These are phyloP conservation scores for Phytopythium ostracodes DNA, from an alignment of 352 stramenopile genomes.

Conservation along the genomic window DNA sequence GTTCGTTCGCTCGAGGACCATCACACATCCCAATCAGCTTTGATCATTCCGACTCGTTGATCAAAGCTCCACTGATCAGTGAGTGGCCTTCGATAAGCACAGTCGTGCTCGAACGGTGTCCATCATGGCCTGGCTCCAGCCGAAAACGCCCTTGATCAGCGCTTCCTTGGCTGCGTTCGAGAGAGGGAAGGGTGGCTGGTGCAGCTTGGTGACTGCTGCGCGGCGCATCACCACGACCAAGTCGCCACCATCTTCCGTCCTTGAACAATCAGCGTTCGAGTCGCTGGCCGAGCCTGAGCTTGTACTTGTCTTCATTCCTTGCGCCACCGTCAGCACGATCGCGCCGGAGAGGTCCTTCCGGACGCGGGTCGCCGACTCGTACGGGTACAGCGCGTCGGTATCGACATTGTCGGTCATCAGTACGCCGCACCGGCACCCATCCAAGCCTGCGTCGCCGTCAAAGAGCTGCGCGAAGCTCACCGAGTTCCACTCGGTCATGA, in stretches of 20 bases:
- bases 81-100: background rate
- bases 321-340: slow-evolving; percentile 17
- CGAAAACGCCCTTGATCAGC: slow-evolving; percentile 1
- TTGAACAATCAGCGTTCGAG: background rate
- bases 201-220: slow-evolving; percentile 13
- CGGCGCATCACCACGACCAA: slow-evolving; percentile 24
- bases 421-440: slow-evolving; percentile 4
- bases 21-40: too few relatives aligned
- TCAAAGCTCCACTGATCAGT: too few relatives aligned
- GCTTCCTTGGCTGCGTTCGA: background rate
- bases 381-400: slow-evolving; percentile 23
- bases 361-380: slow-evolving; percentile 14
- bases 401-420: slow-evolving; percentile 22
- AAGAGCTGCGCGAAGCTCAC: slow-evolving; percentile 23
- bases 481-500: slow-evolving; percentile 22
- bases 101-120: slow-evolving; percentile 3
- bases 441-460: background rate
- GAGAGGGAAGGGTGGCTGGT: slow-evolving; percentile 4
- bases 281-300: too few relatives aligned
- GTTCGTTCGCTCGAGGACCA: too few relatives aligned
- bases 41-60: too few relatives aligned
- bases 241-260: background rate
- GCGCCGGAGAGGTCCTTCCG: slow-evolving; percentile 22
- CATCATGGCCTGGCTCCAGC: slow-evolving; percentile 8
- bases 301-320: background rate